Conservation (phyloP, 2,329 filamentous ascomycete genomes). For the Fusarium redolens region DNA sequence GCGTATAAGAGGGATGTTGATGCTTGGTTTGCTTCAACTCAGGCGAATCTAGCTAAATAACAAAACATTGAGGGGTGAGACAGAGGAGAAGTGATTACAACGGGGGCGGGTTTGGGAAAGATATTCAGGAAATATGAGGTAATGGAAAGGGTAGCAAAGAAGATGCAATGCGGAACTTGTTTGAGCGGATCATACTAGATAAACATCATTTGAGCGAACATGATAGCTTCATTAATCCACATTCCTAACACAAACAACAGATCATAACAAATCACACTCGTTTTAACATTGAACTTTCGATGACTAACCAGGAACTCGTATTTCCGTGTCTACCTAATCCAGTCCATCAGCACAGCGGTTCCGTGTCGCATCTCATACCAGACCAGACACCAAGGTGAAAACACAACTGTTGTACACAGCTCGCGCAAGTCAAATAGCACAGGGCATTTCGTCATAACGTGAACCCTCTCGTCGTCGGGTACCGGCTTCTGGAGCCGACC, state of each 20-base stretch:
- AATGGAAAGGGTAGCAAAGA: neutral
- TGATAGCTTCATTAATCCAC: slow-evolving; percentile 16
- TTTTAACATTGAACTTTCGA: slow-evolving; percentile 3
- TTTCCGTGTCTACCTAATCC: slow-evolving; percentile 47
- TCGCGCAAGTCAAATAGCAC: slow-evolving; percentile 35
- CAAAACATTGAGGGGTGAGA: neutral
- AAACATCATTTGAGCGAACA: slow-evolving; percentile 2
- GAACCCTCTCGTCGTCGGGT: slow-evolving; percentile 20
- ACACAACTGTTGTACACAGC: slow-evolving; percentile 44
- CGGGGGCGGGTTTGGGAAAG: neutral
- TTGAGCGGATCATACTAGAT: neutral
- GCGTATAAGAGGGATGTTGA: slow-evolving; percentile 13
- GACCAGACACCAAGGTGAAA: slow-evolving; percentile 37
- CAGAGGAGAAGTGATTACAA: neutral
- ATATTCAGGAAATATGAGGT: neutral
- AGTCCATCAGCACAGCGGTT: slow-evolving; percentile 45
- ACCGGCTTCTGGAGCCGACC: slow-evolving; percentile 18
- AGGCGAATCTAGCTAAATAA: neutral
- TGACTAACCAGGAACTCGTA: slow-evolving; percentile 41
- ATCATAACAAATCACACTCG: slow-evolving; percentile 11
- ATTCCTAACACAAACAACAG: slow-evolving; percentile 9
- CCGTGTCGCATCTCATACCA: slow-evolving; percentile 37
- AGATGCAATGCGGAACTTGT: neutral
- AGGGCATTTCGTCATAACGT: slow-evolving; percentile 24
- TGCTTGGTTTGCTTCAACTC: neutral